These are phyloP conservation scores for Erysiphe pulchra DNA, from an alignment of 2,329 filamentous ascomycete genomes.

Conservation along the genomic window DNA sequence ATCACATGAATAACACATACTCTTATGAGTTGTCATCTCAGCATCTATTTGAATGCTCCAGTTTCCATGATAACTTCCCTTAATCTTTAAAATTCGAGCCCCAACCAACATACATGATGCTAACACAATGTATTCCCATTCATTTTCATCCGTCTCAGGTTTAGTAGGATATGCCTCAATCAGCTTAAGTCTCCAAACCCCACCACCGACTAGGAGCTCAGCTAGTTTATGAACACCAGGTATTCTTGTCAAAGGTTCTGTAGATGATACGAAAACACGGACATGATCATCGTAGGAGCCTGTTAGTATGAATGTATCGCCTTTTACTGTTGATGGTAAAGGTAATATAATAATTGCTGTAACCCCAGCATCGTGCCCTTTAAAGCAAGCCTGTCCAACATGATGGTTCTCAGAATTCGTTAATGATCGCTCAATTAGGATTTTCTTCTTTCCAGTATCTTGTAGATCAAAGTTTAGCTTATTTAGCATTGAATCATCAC, in stretches of 20 bases:
- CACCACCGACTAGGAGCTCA: neutral
- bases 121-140: neutral
- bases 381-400: neutral
- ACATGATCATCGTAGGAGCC: constrained; percentile 1
- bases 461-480: neutral
- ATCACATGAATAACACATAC: neutral
- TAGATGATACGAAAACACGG: neutral
- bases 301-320: neutral
- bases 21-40: neutral
- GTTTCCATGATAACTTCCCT: neutral
- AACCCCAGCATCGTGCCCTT: constrained; percentile 1
- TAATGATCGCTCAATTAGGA: too few relatives aligned
- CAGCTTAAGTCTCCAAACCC: neutral
- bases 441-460: neutral
- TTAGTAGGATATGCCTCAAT: neutral
- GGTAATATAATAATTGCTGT: neutral
- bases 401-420: neutral
- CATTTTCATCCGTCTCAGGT: neutral
- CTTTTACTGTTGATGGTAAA: neutral
- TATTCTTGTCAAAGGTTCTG: neutral
- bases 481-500: neutral
- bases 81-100: neutral
- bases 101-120: neutral
- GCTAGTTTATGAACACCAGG: neutral
- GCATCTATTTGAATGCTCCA: neutral